These are phyloP conservation scores for Solanum appendiculatum DNA, from an alignment of 257 asterid genomes.

Conservation along the genomic window DNA sequence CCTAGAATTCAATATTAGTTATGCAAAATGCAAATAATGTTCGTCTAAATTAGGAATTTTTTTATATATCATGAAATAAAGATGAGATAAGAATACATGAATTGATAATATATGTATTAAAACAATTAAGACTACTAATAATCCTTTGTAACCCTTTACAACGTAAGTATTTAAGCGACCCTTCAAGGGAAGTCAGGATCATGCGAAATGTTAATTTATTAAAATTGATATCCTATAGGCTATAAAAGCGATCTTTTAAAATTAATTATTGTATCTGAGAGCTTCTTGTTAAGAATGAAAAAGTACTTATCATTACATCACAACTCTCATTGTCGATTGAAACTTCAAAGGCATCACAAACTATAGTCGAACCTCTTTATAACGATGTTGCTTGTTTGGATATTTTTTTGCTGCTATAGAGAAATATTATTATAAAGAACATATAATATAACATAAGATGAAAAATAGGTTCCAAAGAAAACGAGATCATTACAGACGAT, in stretches of 20 bases:
- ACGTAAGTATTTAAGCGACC: no score
- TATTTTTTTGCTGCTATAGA: not conserved
- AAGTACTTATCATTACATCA: not conserved
- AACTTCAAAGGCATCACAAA: not conserved
- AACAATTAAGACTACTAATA: not conserved
- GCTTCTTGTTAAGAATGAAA: not conserved
- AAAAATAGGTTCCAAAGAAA: not conserved
- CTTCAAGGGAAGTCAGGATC: not conserved
- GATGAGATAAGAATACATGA: not conserved
- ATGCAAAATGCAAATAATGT: not conserved
- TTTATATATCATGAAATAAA: not conserved
- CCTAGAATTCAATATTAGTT: not conserved
- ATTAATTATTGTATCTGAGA: not conserved
- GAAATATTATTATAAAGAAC: not conserved
- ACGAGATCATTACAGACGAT: not conserved
- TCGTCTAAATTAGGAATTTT: not conserved
- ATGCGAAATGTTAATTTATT: not conserved
- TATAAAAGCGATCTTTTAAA: not conserved
- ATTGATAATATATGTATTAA: not conserved
- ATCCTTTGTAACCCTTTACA: not conserved
- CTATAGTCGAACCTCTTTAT: not conserved
- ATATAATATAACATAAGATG: not conserved
- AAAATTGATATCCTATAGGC: not conserved
- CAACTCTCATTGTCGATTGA: not conserved
- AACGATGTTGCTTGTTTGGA: not conserved